phyloP scores from a whole-genome alignment of 176 grass and related monocot genomes.

The Melocanna baccifera region DNA sequence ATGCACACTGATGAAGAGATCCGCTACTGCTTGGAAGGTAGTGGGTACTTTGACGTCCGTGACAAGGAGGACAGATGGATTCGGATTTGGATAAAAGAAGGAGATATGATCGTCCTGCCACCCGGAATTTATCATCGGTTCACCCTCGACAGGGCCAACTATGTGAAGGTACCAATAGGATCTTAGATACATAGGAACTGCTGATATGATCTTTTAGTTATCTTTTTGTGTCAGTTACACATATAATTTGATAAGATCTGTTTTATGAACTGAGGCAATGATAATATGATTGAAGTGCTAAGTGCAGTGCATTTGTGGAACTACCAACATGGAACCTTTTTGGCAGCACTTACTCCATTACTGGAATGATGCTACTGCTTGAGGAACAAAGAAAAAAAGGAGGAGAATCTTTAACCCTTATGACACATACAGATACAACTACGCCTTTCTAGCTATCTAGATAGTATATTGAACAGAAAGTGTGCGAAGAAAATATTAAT shows the following conservation, averaged over 20 bases:
- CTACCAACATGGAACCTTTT: not conserved
- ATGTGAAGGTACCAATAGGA: conserved; percentile 53
- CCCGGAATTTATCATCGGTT: conserved; percentile 92
- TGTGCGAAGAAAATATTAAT: not conserved
- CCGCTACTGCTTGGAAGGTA: conserved; percentile 84
- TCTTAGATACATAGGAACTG: not conserved
- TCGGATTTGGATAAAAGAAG: conserved; percentile 78
- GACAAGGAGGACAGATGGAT: conserved; percentile 84
- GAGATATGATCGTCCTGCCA: conserved; percentile 84
- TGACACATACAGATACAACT: not conserved
- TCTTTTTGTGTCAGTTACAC: not conserved
- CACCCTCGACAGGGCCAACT: conserved; percentile 59
- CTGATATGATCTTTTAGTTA: not conserved
- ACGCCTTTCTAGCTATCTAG: not conserved
- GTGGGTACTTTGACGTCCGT: conserved; percentile 80
- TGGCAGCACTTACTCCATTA: not conserved
- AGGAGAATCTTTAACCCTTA: no score
- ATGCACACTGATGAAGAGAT: conserved; percentile 93
- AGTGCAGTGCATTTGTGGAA: not conserved
- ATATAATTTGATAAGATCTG: not conserved
- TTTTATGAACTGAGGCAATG: not conserved
- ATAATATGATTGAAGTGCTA: not conserved
- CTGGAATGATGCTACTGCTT: no score
- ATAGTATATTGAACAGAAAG: not conserved
- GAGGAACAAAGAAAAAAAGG: no score